phyloP scores from a whole-genome alignment of 306 rosid genomes.

The Citrullus mucosospermus region DNA sequence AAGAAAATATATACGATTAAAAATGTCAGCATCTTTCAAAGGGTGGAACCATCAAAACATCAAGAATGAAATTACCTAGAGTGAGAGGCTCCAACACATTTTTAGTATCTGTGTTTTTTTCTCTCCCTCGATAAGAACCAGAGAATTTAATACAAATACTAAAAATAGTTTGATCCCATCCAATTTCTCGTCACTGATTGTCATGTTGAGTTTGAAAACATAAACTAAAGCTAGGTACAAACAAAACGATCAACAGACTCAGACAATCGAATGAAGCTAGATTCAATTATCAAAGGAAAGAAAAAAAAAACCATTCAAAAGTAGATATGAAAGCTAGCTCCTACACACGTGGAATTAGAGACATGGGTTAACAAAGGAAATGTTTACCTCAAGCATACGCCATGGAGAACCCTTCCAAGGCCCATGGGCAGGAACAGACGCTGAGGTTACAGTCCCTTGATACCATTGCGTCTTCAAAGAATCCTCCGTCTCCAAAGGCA shows the following conservation, averaged over 20 bases:
- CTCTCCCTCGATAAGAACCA: neutral
- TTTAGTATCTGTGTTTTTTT: neutral
- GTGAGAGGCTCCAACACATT: neutral
- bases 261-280: neutral
- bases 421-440: constrained; percentile 7
- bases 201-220: too few relatives aligned
- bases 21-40: neutral
- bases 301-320: neutral
- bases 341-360: neutral
- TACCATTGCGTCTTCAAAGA: constrained; percentile 48
- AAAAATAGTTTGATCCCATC: neutral
- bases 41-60: neutral
- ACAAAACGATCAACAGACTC: neutral
- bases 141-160: neutral
- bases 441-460: constrained; percentile 42
- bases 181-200: neutral
- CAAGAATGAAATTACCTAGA: neutral
- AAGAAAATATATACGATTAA: neutral
- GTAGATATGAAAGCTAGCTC: neutral
- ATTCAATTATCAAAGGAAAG: neutral
- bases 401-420: constrained; percentile 50
- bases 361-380: neutral
- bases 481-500: constrained; percentile 48
- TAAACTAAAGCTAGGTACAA: neutral
- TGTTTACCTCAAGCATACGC: constrained; percentile 61